These are phyloP conservation scores for Lactarius indigo DNA, from an alignment of 768 basidiomycete species.

Conservation along the genomic window DNA sequence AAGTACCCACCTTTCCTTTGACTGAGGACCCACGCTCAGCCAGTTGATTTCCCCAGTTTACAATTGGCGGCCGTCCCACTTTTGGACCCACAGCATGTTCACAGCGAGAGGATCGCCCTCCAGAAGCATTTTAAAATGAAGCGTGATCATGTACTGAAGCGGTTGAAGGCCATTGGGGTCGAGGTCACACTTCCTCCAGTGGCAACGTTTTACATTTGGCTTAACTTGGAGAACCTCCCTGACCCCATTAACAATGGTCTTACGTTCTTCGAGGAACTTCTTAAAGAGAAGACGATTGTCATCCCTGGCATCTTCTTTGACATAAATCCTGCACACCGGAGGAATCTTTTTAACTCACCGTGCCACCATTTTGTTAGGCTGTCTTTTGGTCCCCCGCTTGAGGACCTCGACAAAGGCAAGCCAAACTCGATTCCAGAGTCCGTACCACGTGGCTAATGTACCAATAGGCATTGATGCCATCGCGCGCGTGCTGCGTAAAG, in stretches of 20 bases:
- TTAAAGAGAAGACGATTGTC: constrained; percentile 88
- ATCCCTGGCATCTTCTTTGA: constrained; percentile 92
- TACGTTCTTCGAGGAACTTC: constrained; percentile 92
- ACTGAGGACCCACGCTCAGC: neutral
- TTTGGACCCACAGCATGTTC: constrained; percentile 66
- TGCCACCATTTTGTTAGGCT: constrained; percentile 89
- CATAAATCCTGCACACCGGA: constrained; percentile 74
- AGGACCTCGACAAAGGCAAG: constrained; percentile 72
- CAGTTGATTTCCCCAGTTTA: constrained; percentile 43
- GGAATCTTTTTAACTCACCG: constrained; percentile 86
- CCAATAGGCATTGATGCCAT: constrained; percentile 81
- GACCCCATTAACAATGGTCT: constrained; percentile 85
- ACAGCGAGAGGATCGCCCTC: constrained; percentile 75
- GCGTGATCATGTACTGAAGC: constrained; percentile 81
- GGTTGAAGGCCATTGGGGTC: constrained; percentile 75
- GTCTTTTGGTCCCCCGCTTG: constrained; percentile 80
- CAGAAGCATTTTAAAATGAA: constrained; percentile 90
- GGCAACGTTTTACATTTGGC: constrained; percentile 94
- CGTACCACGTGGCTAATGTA: neutral
- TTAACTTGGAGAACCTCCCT: constrained; percentile 77
- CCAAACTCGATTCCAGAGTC: neutral
- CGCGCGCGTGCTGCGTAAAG: constrained; percentile 68
- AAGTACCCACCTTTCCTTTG: constrained; percentile 31
- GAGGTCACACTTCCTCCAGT: constrained; percentile 72
- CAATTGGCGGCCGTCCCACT: constrained; percentile 88